Conservation (phyloP, 345 rosid species). For the Rhodamnia rubescens region DNA sequence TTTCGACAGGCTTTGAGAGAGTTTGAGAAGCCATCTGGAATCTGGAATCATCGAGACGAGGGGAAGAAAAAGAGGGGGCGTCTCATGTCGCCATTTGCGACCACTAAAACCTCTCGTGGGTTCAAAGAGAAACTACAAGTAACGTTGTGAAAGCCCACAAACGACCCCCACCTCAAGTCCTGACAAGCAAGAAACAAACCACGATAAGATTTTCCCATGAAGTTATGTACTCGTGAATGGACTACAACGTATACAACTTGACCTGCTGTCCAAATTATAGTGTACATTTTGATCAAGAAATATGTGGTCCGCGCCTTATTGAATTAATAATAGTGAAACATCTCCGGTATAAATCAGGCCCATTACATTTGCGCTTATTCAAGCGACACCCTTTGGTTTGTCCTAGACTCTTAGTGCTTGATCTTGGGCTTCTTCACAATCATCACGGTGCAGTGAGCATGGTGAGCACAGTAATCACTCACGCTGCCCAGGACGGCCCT, state of each 20-base stretch:
- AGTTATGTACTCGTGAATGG: background rate
- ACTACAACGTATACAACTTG: background rate
- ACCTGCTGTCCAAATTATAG: background rate
- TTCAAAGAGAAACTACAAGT: background rate
- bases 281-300: background rate
- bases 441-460: constrained; percentile 95
- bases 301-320: background rate
- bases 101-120: background rate
- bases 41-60: background rate
- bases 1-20: background rate
- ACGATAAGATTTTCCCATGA: background rate
- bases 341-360: background rate
- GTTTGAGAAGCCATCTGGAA: background rate
- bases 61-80: background rate
- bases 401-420: constrained; percentile 29
- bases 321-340: background rate
- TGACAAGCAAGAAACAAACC: background rate
- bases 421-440: constrained; percentile 89
- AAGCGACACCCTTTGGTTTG: background rate
- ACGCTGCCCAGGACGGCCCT: constrained; percentile 96
- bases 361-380: background rate
- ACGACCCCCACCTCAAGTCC: background rate
- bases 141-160: background rate
- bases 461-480: constrained; percentile 93
- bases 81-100: background rate